Evolutionary conservation across 129 eudicot species (phyloP).

Genomic region (Chrysanthemum makinoi): DNA sequence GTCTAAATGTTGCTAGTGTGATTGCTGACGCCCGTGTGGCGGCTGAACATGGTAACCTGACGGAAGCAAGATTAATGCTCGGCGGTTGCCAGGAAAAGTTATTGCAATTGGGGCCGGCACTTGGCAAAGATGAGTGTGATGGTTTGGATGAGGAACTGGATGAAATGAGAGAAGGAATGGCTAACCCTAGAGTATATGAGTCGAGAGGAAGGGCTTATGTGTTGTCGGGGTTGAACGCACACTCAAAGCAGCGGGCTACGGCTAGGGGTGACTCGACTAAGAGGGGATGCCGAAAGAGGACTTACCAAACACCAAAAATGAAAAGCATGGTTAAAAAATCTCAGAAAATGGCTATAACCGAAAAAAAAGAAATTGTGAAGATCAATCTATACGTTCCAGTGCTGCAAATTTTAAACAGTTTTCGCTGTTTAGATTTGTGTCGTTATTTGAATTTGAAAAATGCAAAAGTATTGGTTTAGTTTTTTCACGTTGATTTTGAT

Average conservation of each 20-base stretch:
- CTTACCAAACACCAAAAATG: background rate
- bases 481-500: no score
- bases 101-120: background rate
- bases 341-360: no score
- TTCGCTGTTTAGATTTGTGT: no score
- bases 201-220: background rate
- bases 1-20: background rate
- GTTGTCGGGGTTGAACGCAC: background rate
- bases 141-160: background rate
- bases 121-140: background rate
- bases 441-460: no score
- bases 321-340: background rate
- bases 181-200: background rate
- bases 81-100: background rate
- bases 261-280: background rate
- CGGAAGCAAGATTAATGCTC: background rate
- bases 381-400: no score
- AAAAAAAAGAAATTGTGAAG: no score
- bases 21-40: background rate
- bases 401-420: no score
- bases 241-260: background rate
- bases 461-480: no score
- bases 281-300: background rate
- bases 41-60: background rate
- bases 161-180: background rate